Evolutionary conservation across 2,329 filamentous ascomycete genomes (phyloP).

Genomic region (Venturia pyrina): DNA sequence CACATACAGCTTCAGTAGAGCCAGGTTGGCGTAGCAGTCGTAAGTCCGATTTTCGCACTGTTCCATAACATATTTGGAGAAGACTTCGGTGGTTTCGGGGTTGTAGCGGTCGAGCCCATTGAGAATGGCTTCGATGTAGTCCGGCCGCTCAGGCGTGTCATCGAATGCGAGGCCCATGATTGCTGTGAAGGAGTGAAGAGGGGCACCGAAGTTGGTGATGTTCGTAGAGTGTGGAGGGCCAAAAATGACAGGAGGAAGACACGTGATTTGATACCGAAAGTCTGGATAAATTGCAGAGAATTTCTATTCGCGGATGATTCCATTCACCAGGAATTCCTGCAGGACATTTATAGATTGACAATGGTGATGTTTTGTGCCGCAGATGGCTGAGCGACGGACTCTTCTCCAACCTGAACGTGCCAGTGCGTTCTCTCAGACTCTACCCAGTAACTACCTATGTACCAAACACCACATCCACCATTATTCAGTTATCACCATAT

Average conservation of each 20-base stretch:
- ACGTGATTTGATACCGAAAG: not conserved
- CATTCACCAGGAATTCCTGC: no score
- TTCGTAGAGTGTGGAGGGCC: not conserved
- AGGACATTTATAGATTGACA: no score
- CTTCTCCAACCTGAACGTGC: no score
- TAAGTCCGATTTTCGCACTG: constrained; percentile 93
- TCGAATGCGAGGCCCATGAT: constrained; percentile 45
- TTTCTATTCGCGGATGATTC: no score
- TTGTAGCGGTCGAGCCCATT: constrained; percentile 98
- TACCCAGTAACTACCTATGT: no score
- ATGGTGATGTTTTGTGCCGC: no score
- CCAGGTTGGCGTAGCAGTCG: constrained; percentile 95
- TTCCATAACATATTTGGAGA: constrained; percentile 88
- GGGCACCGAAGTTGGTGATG: not conserved
- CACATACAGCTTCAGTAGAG: constrained; percentile 91
- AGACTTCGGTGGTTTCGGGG: constrained; percentile 84
- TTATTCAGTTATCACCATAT: no score
- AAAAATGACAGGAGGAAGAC: not conserved
- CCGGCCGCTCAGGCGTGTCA: constrained; percentile 83
- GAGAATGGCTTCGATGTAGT: constrained; percentile 86
- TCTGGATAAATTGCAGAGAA: no score
- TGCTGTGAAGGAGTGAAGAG: not conserved
- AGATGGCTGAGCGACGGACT: no score
- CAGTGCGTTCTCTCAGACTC: no score
- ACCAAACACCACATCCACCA: no score